phyloP scores from a whole-genome alignment of 345 rosid species.

The Anastatica hierochuntica region DNA sequence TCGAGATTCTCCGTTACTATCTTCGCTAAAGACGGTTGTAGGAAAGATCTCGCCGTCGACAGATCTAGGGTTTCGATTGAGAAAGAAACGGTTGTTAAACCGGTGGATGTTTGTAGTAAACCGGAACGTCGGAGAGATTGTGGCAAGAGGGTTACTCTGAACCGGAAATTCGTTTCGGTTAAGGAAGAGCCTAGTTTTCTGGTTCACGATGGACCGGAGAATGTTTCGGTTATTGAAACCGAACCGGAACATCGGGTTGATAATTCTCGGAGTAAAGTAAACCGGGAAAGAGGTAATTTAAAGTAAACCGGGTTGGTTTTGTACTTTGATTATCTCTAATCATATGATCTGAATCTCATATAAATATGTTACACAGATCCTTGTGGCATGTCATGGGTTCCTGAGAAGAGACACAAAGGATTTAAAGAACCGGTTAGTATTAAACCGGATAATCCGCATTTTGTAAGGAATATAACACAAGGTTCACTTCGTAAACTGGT shows the following conservation, averaged over 20 bases:
- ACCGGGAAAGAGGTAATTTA: constrained; percentile 13
- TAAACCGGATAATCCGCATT: constrained; percentile 24
- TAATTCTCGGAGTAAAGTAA: not conserved
- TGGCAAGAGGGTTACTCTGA: no score
- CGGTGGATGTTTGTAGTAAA: no score
- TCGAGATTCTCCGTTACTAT: constrained; percentile 8
- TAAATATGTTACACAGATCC: not conserved
- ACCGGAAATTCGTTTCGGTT: constrained; percentile 1
- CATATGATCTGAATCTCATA: not conserved
- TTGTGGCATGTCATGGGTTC: not conserved
- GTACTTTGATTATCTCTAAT: not conserved
- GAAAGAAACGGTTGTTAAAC: not conserved
- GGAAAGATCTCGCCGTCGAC: constrained; percentile 4
- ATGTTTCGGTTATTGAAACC: not conserved
- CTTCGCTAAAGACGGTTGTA: constrained; percentile 16
- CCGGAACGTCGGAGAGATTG: no score
- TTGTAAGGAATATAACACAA: constrained; percentile 2
- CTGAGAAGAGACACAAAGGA: not conserved
- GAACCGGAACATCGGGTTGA: not conserved
- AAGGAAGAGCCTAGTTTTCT: not conserved
- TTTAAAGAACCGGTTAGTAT: constrained; percentile 1
- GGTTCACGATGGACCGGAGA: not conserved
- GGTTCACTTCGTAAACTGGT: constrained; percentile 3
- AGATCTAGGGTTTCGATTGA: constrained; percentile 18
- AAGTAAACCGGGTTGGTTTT: not conserved